phyloP scores from a whole-genome alignment of 2,329 filamentous ascomycete genomes.

The Ophiostoma triangulosporum region DNA sequence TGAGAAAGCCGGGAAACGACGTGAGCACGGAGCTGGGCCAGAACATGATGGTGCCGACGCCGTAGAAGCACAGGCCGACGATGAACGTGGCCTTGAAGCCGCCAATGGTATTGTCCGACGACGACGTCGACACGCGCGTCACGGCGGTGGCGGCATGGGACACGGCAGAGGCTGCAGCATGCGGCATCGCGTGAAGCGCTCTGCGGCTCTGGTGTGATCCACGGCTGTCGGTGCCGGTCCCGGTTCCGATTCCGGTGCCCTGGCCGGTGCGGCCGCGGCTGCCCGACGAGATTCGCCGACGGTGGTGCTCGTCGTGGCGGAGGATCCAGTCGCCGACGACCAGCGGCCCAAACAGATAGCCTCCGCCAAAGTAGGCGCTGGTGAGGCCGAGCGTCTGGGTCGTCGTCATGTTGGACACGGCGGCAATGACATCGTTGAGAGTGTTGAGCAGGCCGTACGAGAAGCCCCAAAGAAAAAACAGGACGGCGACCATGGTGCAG shows the following conservation, averaged over 20 bases:
- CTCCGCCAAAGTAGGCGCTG: conserved; percentile 55
- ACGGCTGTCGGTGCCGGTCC: not conserved
- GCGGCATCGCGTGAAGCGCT: not conserved
- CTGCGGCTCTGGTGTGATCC: not conserved
- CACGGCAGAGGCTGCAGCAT: not conserved
- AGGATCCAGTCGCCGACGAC: conserved; percentile 59
- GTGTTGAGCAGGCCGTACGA: conserved; percentile 79
- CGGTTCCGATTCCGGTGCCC: too few species aligned
- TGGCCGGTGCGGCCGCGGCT: not conserved
- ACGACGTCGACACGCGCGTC: conserved; percentile 1
- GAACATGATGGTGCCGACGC: conserved; percentile 67
- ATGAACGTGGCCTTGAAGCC: conserved; percentile 77
- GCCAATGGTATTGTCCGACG: conserved; percentile 31
- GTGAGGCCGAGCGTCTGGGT: conserved; percentile 55
- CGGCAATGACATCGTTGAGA: conserved; percentile 58
- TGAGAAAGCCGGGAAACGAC: conserved; percentile 67
- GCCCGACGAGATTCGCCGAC: conserved; percentile 23
- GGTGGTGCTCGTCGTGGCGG: conserved; percentile 48
- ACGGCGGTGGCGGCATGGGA: not conserved
- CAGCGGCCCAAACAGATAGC: conserved; percentile 56
- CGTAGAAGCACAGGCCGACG: conserved; percentile 60
- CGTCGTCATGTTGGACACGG: conserved; percentile 45
- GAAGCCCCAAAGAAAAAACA: conserved; percentile 79
- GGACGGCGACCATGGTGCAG: conserved; percentile 58
- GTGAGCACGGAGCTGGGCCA: conserved; percentile 66